A percentile compares a stretch with the other conserved stretches of the same genome.
Evolutionary conservation across 2,329 filamentous ascomycete species (phyloP).

Genomic region (Catunica adiposa): DNA sequence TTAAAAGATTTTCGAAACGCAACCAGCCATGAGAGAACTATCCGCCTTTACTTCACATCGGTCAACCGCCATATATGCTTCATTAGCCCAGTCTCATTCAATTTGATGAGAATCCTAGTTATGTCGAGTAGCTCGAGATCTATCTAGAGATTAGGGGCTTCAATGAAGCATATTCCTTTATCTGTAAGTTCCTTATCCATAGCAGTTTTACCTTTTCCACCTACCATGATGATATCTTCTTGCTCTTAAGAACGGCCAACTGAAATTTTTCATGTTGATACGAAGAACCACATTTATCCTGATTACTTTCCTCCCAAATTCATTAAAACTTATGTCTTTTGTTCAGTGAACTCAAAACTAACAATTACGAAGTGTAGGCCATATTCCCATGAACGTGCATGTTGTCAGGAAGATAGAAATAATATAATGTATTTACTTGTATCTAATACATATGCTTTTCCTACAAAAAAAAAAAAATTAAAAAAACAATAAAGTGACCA

Average conservation of each 20-base stretch:
- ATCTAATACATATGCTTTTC: too few species aligned
- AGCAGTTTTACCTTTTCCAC: too few species aligned
- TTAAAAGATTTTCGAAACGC: conserved; percentile 9
- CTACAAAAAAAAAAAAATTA: too few species aligned
- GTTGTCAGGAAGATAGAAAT: too few species aligned
- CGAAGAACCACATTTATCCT: conserved; percentile 11
- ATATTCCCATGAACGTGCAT: too few species aligned
- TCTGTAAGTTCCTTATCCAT: too few species aligned
- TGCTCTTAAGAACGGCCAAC: conserved; percentile 51
- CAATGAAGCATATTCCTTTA: too few species aligned
- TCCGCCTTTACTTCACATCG: background rate
- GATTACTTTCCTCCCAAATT: background rate
- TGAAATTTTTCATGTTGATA: conserved; percentile 26
- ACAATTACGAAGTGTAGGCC: background rate
- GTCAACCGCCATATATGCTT: background rate
- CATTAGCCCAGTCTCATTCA: background rate
- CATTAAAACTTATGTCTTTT: background rate
- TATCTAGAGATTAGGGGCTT: background rate
- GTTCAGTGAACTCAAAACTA: background rate
- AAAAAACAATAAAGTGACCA: too few species aligned
- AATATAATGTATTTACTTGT: too few species aligned
- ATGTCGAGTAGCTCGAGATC: background rate
- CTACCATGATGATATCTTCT: conserved; percentile 36
- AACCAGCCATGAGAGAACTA: background rate
- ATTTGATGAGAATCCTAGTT: background rate